Percentiles rank a stretch among this genome's conserved stretches.
Conservation (phyloP, 2,329 filamentous ascomycete species). For the Alternaria alternata region DNA sequence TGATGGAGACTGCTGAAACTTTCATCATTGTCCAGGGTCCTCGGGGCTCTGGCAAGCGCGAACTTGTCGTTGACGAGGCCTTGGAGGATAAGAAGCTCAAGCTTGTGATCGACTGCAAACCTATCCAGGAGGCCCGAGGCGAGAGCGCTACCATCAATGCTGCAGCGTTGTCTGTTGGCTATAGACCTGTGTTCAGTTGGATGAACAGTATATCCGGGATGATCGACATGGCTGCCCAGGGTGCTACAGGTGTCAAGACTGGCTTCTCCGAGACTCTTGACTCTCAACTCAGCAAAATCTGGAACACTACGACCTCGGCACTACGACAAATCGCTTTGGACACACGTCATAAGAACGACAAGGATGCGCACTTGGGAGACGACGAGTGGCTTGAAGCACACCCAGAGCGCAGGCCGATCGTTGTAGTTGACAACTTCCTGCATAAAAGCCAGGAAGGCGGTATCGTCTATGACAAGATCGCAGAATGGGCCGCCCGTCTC, state of each 20-base stretch:
- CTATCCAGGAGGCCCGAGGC: conserved; percentile 87
- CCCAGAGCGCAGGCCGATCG: conserved; percentile 80
- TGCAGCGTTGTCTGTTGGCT: conserved; percentile 84
- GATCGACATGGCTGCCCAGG: conserved; percentile 89
- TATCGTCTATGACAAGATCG: conserved; percentile 62
- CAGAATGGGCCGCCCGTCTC: conserved; percentile 86
- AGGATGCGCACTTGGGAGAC: conserved; percentile 74
- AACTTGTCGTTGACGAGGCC: conserved; percentile 85
- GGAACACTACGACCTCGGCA: conserved; percentile 81
- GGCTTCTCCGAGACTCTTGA: conserved; percentile 94
- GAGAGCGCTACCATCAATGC: conserved; percentile 85
- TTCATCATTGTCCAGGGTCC: conserved; percentile 95
- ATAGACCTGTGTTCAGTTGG: conserved; percentile 93
- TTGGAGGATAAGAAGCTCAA: conserved; percentile 79
- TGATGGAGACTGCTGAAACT: conserved; percentile 87
- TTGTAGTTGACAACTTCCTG: conserved; percentile 91
- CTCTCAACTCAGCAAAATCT: conserved; percentile 86
- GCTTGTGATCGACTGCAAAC: conserved; percentile 89
- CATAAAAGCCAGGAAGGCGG: conserved; percentile 69
- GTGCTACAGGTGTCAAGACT: conserved; percentile 91
- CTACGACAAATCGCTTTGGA: conserved; percentile 80
- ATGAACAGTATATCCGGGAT: conserved; percentile 94
- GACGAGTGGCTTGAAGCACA: conserved; percentile 92
- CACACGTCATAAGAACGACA: conserved; percentile 73
- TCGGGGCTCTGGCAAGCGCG: conserved; percentile 87